Conservation (phyloP, 1,284 basidiomycete genomes). For the Apiotrichum akiyoshidainum region DNA sequence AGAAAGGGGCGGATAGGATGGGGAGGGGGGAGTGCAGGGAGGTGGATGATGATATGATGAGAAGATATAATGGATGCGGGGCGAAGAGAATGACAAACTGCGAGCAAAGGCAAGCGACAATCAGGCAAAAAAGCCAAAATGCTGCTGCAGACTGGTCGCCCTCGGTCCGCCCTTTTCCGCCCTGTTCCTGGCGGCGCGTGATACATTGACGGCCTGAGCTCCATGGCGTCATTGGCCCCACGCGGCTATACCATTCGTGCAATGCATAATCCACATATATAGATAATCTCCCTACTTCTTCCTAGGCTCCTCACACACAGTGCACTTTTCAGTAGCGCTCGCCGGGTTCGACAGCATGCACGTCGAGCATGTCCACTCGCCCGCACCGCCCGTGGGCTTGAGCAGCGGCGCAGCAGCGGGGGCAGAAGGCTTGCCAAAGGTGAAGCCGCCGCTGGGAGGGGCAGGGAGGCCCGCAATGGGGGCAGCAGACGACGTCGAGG, state of each 20-base stretch:
- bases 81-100: too few species aligned
- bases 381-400: slow-evolving; percentile 13
- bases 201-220: too few species aligned
- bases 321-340: slow-evolving; percentile 55
- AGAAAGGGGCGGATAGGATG: too few species aligned
- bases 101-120: not conserved
- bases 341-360: slow-evolving; percentile 56
- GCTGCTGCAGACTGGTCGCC: too few species aligned
- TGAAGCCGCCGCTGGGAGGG: slow-evolving; percentile 5
- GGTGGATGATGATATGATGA: too few species aligned
- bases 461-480: not conserved
- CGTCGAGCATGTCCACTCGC: slow-evolving; percentile 54
- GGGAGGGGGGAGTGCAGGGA: too few species aligned
- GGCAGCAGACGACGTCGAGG: not conserved
- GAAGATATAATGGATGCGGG: too few species aligned
- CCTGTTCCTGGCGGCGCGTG: too few species aligned
- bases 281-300: slow-evolving; percentile 13
- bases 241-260: not conserved
- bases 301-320: slow-evolving; percentile 54
- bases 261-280: not conserved
- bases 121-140: not conserved
- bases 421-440: slow-evolving; percentile 2
- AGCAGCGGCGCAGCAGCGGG: slow-evolving; percentile 1
- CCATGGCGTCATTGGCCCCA: too few species aligned
- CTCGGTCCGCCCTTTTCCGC: too few species aligned